A percentile compares a stretch with the other conserved stretches of the same genome.
phyloP scores from a whole-genome alignment of 306 rosid genomes.

The Prunus mongolica region DNA sequence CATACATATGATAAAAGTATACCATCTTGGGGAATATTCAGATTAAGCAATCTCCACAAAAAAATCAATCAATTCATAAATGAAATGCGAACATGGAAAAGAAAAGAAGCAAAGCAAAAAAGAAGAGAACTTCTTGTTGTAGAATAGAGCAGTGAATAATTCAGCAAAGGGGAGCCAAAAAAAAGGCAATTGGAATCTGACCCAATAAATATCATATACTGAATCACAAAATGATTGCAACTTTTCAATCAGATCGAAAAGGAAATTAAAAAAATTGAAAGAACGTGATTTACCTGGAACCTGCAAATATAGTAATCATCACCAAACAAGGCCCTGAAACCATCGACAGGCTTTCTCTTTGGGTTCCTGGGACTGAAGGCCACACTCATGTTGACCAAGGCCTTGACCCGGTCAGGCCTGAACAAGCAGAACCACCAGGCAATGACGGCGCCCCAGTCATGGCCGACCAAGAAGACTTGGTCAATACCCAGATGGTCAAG shows the following conservation, averaged over 20 bases:
- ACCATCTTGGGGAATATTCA: not conserved
- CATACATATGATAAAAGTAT: not conserved
- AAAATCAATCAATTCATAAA: not conserved
- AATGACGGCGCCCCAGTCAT: slow-evolving; percentile 63
- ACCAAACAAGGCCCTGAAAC: slow-evolving; percentile 11
- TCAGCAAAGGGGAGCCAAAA: not conserved
- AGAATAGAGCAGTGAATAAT: not conserved
- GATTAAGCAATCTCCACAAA: not conserved
- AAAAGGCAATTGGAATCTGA: not conserved
- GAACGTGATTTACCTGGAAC: slow-evolving; percentile 3
- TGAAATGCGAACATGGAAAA: not conserved
- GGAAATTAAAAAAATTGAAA: not conserved
- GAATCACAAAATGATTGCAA: not conserved
- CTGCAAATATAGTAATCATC: slow-evolving; percentile 14
- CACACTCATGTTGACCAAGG: slow-evolving; percentile 64
- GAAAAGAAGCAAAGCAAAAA: not conserved
- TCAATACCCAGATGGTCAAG: slow-evolving; percentile 48
- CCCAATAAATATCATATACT: not conserved
- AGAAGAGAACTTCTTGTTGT: not conserved
- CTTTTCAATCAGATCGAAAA: not conserved
- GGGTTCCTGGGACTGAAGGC: slow-evolving; percentile 37
- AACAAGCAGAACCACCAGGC: slow-evolving; percentile 63
- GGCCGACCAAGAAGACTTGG: slow-evolving; percentile 60
- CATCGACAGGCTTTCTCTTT: slow-evolving; percentile 2
- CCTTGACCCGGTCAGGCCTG: slow-evolving; percentile 56